Base-by-base conservation (phyloP, 2,329 filamentous ascomycete species). In the Cladosporium sphaerospermum region DNA sequence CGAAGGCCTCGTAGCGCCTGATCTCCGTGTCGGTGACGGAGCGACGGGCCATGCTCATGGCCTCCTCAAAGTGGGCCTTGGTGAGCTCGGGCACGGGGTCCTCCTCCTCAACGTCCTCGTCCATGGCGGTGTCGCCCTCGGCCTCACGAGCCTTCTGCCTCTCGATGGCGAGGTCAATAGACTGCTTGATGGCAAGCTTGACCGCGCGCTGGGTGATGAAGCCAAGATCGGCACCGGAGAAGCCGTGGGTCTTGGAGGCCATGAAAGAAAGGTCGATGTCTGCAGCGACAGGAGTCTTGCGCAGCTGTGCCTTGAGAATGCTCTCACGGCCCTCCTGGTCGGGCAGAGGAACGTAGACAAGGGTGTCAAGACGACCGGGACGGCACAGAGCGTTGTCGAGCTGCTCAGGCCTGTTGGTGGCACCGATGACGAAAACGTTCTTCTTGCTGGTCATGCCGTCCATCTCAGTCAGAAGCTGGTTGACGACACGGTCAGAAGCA, bases 371-470 rank as follows among this genome's bases (percentile, higher is more conserved):
- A 90, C 93, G 93, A 64, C 93, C 93, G 54, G 93, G 93, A 82
- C 93, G 91, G 82, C 92, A 96, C 64, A 99, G 82, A 64, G 93
- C 93, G 70, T 93, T 93, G 73, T 99, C 93, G 56, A 99, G 88
- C 78, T 97, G 93, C 78, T 99, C 93, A 41, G 93, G 93, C 78
- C 93, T 83, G 80, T 99, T 99, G 74, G 93, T 99, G 43, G 93
- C 93, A 72, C 93, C 93, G 65, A 99, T 99, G 61, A 99, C 93
- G 75, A 99, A 99, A 60, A 99, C 93, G 72, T 99, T 99, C 88
- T 99, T 99, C 88, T 99, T 99, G 37, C 92, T 96, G 43, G 92
- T 97, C 92, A 97, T 97, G 66, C 92, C 92, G 64, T 97, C 92
- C 92, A 97, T 96, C 83, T 97, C 89, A 62, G 93, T 99, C 69